Evolutionary conservation across 2,329 filamentous ascomycete genomes (phyloP).

Genomic region (Pseudomassariella vexata): DNA sequence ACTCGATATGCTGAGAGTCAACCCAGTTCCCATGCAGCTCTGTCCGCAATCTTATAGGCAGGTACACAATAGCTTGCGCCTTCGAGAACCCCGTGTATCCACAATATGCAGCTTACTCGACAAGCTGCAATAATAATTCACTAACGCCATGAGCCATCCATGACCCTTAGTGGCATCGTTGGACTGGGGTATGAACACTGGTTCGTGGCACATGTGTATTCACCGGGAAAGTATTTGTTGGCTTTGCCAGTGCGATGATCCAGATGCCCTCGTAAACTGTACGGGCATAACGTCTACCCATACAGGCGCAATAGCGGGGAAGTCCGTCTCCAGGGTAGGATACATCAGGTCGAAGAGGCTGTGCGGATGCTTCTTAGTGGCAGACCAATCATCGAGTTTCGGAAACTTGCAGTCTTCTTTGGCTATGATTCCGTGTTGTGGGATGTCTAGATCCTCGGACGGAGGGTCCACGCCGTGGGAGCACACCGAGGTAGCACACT

Average conservation of each 20-base stretch:
- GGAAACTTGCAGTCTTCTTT: constrained; percentile 29
- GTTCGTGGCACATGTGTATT: constrained; percentile 33
- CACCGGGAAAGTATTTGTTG: constrained; percentile 24
- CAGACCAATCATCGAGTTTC: constrained; percentile 36
- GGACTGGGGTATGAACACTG: constrained; percentile 31
- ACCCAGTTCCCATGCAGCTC: constrained; percentile 20
- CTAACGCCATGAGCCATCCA: constrained; percentile 33
- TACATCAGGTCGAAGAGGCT: constrained; percentile 35
- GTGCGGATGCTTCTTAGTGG: constrained; percentile 29
- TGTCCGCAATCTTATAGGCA: constrained; percentile 12
- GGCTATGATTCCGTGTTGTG: constrained; percentile 14
- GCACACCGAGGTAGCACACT: constrained; percentile 16
- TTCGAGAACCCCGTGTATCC: constrained; percentile 13
- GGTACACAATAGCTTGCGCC: constrained; percentile 11
- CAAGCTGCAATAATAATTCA: constrained; percentile 16
- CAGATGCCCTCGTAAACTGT: constrained; percentile 21
- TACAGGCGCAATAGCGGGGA: constrained; percentile 19
- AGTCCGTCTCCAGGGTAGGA: constrained; percentile 21
- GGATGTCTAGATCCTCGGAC: constrained; percentile 15
- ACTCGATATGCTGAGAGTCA: constrained; percentile 10
- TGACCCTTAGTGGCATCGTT: constrained; percentile 30
- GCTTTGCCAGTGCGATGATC: constrained; percentile 11
- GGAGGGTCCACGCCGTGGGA: constrained; percentile 19
- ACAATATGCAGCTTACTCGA: constrained; percentile 16
- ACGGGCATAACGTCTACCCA: constrained; percentile 10